Evolutionary conservation across 163 green algal genomes (phyloP), one percentile per base, ranked within the genome.

Genomic region (Prototheca cutis): DNA sequence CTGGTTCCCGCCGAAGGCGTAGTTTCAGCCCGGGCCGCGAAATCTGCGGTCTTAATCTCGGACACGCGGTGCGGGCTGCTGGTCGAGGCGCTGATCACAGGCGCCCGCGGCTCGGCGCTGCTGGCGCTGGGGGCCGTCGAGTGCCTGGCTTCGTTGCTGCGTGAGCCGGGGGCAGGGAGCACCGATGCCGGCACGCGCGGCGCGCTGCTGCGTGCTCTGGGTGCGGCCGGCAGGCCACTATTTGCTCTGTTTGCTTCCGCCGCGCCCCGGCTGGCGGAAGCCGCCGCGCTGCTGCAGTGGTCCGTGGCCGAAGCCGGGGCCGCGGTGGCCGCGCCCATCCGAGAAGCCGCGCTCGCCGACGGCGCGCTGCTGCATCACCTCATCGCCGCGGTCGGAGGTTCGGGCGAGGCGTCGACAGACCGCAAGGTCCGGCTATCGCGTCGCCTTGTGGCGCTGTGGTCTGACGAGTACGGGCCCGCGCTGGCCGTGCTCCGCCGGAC

Each of bases 351-450:
- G 0, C 73, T 95, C 27, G 29, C 68, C 0, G 82, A 94, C 67
- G 87, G 87, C 2, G 87, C 87, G 1, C 23, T 94, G 55, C 70
- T 95, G 63, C 66, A 72, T 10, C 87, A 95, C 71, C 67, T 95
- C 52, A 52, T 74, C 8, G 47, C 56, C 10, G 85, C 59, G 39
- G 58, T 79, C 62, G 65, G 73, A n/a, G n/a, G n/a, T n/a, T n/a
- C n/a, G n/a, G n/a, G n/a, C n/a, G n/a, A n/a, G 23, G 28, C 60
- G 18, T 18, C 33, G 25, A 15, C 29, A 21, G 31, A 2, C 47
- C 30, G 19, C 3, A 25, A 51, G 6, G 56, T 47, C 10, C 58
- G 57, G 40, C 63, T 82, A 18, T 80, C 70, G 52, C 71, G 77
- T 33, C 73, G 90, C 40, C 76, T 94, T 25, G 81, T 95, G 6